Percentiles rank a stretch among this genome's conserved stretches.
These are phyloP conservation scores for Penicillium bialowiezense DNA, from an alignment of 495 filamentous ascomycete species.

Conservation along the genomic window DNA sequence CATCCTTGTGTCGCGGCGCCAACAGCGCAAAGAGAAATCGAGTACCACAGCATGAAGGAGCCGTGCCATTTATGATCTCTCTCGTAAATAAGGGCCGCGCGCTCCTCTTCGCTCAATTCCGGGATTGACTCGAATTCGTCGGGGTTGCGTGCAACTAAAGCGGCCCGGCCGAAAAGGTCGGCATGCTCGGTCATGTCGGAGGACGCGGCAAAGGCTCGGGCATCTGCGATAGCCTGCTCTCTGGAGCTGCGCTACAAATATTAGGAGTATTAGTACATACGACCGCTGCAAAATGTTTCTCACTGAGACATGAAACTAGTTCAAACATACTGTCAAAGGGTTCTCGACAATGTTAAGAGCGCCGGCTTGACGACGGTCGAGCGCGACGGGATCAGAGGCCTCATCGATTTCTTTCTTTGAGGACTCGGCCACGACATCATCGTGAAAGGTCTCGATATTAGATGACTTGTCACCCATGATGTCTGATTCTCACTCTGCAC, in stretches of 20 bases:
- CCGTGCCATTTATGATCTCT: slow-evolving; percentile 35
- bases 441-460: neutral
- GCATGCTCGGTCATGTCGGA: slow-evolving; percentile 40
- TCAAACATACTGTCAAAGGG: neutral
- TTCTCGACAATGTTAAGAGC: slow-evolving; percentile 1
- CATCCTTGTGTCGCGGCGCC: slow-evolving; percentile 48
- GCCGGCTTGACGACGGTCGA: neutral
- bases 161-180: slow-evolving; percentile 40
- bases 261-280: too few relatives aligned
- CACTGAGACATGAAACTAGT: neutral
- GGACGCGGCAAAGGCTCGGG: slow-evolving; percentile 34
- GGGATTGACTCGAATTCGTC: slow-evolving; percentile 9
- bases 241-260: slow-evolving; percentile 28
- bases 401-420: neutral
- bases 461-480: neutral
- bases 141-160: slow-evolving; percentile 33
- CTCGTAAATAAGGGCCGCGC: slow-evolving; percentile 24
- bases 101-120: slow-evolving; percentile 24
- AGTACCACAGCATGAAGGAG: slow-evolving; percentile 33
- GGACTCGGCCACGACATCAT: neutral
- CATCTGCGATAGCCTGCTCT: slow-evolving; percentile 33
- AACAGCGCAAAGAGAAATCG: slow-evolving; percentile 30
- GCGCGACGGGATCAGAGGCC: neutral
- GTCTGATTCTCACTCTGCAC: neutral
- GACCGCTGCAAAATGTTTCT: too few relatives aligned